Conservation (phyloP, 2,329 filamentous ascomycete species). For the Ambrosiella xylebori region DNA sequence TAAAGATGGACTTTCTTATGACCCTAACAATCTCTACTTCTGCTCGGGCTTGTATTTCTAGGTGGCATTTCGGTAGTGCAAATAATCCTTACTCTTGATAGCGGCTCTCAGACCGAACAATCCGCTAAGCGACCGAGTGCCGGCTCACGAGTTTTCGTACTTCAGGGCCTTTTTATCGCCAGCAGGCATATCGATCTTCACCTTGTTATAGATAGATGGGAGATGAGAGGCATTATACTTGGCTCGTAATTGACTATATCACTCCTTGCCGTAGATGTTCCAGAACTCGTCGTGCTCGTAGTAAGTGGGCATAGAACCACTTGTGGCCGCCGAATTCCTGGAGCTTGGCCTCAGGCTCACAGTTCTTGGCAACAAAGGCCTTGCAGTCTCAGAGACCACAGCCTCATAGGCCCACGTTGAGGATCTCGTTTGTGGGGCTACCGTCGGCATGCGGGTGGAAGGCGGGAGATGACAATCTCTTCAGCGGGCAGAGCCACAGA, state of each 20-base stretch:
- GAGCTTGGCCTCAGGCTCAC: conserved; percentile 52
- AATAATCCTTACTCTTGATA: conserved; percentile 39
- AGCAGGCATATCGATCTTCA: conserved; percentile 35
- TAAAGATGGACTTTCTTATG: neutral
- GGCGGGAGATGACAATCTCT: conserved; percentile 30
- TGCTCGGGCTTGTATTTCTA: conserved; percentile 33
- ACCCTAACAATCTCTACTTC: neutral
- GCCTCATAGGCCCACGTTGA: conserved; percentile 64
- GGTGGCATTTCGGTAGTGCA: conserved; percentile 32
- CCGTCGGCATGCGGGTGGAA: conserved; percentile 32
- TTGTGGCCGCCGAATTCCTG: conserved; percentile 58
- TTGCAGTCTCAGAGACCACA: conserved; percentile 41
- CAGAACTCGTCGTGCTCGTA: conserved; percentile 60
- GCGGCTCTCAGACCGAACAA: conserved; percentile 42
- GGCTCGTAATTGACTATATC: conserved; percentile 43
- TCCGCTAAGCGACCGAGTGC: conserved; percentile 38
- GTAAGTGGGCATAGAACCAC: conserved; percentile 76
- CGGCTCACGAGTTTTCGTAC: conserved; percentile 28
- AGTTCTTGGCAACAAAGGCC: conserved; percentile 53
- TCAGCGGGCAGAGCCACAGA: conserved; percentile 41
- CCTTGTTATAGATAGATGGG: conserved; percentile 56
- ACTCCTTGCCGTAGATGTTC: conserved; percentile 38
- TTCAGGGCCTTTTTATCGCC: conserved; percentile 24
- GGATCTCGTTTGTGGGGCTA: conserved; percentile 23
- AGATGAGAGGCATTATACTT: conserved; percentile 46